Conservation (phyloP, 495 filamentous ascomycete genomes). For the Massariosphaeria phaeospora region DNA sequence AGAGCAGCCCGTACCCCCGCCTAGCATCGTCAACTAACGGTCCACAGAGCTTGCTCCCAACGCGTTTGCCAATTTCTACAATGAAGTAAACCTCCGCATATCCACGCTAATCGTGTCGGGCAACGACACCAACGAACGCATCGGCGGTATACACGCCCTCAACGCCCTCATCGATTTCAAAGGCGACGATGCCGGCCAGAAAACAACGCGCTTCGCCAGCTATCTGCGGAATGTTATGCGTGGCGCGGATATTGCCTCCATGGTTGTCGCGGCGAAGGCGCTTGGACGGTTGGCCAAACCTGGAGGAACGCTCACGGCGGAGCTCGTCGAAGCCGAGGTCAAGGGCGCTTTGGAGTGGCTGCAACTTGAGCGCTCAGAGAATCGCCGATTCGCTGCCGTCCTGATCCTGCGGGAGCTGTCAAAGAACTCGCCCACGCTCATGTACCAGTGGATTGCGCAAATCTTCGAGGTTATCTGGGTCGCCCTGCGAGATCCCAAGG, state of each 20-base stretch:
- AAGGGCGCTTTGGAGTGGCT: slow-evolving; percentile 93
- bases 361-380: slow-evolving; percentile 90
- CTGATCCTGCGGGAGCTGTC: slow-evolving; percentile 85
- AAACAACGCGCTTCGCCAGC: slow-evolving; percentile 87
- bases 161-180: slow-evolving; percentile 92
- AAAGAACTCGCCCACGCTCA: slow-evolving; percentile 82
- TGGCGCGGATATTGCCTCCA: slow-evolving; percentile 79
- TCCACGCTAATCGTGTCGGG: slow-evolving; percentile 70
- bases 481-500: slow-evolving; percentile 78
- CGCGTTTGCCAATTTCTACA: slow-evolving; percentile 74
- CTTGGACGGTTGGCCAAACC: slow-evolving; percentile 85
- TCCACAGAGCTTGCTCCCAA: slow-evolving; percentile 66
- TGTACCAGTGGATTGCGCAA: slow-evolving; percentile 84
- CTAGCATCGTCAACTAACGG: slow-evolving; percentile 15
- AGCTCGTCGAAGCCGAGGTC: slow-evolving; percentile 93
- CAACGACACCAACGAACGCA: slow-evolving; percentile 76
- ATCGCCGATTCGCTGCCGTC: slow-evolving; percentile 83
- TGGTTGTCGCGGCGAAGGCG: slow-evolving; percentile 80
- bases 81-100: slow-evolving; percentile 69
- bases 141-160: slow-evolving; percentile 87
- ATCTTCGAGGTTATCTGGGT: slow-evolving; percentile 96
- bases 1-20: background rate
- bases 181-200: slow-evolving; percentile 87
- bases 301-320: slow-evolving; percentile 89
- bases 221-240: slow-evolving; percentile 82